Evolutionary conservation across 2,329 filamentous ascomycete genomes (phyloP), one percentile per base, ranked within the genome.

Genomic region (Dissoconium aciculare): DNA sequence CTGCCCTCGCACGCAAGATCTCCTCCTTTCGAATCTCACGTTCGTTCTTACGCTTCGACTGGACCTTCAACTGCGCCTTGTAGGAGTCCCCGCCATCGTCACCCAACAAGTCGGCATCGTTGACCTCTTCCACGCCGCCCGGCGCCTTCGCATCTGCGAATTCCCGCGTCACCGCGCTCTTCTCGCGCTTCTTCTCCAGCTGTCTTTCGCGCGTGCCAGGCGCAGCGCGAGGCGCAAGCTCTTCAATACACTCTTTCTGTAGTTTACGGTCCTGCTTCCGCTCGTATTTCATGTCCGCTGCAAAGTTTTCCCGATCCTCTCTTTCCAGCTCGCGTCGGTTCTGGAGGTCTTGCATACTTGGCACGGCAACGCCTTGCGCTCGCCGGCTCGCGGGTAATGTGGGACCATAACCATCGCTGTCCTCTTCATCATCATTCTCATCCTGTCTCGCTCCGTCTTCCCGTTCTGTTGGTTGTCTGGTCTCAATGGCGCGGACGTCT

Each of bases 11-110:
- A 47, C 83, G 60, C 38, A 78, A 58, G 34, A 83, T 66, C 57
- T 92, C 85, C 55, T 94, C 85, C 46, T 80, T 68, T 36, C 82
- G 59, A 11, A 89, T 59, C 63, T 94, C 83, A 31, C 85, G 57
- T 55, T 93, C 84, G 44, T 74, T 82, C 66, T 87, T 91, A 57
- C 76, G 76, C 44, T 69, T 61, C 57, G 82, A 71, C 45, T 72
- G 63, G 35, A 63, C 68, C 42, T 70, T 68, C 54, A 78, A 71
- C 51, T 69, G 60, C 45, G 64, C 66, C 60, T 78, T 85, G 41
- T 75, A 73, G 11, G 57, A 57, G 36, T 83, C 78, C 1, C 68
- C 68, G 1, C 67, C 71, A 26, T 68, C 75, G 1, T 68, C 75
- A 3, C 81, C 81, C 73, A 94, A 78, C 15, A 95, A 53, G 32